Evolutionary conservation across 768 basidiomycete genomes (phyloP).

Genomic region (Pleurotus ostreatus): DNA sequence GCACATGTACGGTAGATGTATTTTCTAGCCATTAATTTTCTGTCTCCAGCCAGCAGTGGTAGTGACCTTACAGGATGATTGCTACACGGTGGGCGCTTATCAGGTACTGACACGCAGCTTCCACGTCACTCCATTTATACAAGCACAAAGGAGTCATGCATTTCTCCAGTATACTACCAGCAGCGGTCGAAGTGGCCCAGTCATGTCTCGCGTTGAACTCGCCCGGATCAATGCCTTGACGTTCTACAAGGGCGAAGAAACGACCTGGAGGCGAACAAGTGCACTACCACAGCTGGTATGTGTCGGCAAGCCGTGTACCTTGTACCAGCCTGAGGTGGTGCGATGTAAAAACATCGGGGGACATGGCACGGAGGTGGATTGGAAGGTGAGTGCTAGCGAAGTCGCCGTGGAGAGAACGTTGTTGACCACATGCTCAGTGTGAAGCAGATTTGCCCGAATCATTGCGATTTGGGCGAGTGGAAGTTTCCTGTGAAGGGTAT

Average conservation of each 20-base stretch:
- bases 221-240: constrained; percentile 71
- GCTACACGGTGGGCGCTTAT: too few species aligned
- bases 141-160: background rate
- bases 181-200: background rate
- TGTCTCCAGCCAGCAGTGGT: too few species aligned
- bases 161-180: background rate
- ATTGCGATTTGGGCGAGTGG: constrained; percentile 79
- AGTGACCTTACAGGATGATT: too few species aligned
- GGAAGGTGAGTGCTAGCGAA: constrained; percentile 60
- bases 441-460: constrained; percentile 85
- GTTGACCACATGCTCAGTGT: constrained; percentile 47
- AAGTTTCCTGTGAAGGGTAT: constrained; percentile 92
- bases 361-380: constrained; percentile 76
- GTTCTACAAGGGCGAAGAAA: constrained; percentile 69
- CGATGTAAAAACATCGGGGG: constrained; percentile 82
- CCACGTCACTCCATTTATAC: constrained; percentile 25
- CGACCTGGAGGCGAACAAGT: constrained; percentile 57
- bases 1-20: too few species aligned
- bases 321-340: constrained; percentile 81
- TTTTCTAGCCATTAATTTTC: too few species aligned
- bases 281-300: constrained; percentile 81
- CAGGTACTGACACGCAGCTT: constrained; percentile 22
- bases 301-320: constrained; percentile 69
- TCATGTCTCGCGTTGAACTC: constrained; percentile 70
- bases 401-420: background rate